Base-by-base conservation (phyloP, 176 grass and related monocot species). In the Oryza coarctata region DNA sequence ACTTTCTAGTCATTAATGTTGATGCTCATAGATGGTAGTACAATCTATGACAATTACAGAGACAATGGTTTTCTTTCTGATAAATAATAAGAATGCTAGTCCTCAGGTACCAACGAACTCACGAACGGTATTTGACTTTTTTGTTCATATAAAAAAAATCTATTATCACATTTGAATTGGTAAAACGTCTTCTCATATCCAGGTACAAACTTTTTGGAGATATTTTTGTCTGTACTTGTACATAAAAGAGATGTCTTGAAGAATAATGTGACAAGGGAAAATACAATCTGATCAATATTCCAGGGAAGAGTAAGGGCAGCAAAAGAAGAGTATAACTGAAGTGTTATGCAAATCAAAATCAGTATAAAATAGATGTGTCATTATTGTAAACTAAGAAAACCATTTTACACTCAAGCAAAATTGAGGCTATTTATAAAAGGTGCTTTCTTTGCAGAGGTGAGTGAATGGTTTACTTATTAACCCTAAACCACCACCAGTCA, bases 371-470 rank as follows among this genome's bases (percentile, higher is more conserved):
- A 50, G 13, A 50, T 50, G 47, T 1, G 47, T 20, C 47, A 6
- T 22, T 52, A 52, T 22, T 5, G 6, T 8, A 52, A 52, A 22
- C 47, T 50, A 45, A 64, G 12, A 35, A 2, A 18, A 23, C 6
- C 20, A 13, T 70, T 68, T 6, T 60, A 33, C 1, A 22, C 34
- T 12, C 12, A 29, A 68, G 34, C 26, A 40, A 33, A 62, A 58
- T n/a, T 27, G 32, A 44, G 41, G 3, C 28, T 62, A 73, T 68
- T n/a, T 78, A 81, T 71, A 67, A 83, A n/a, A 83, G 43, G 65
- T 74, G n/a, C 29, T 55, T 58, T 81, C 79, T 67, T 85, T 82
- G 82, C 38, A 3, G 44, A 83, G 81, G 84, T 71, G 74, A 79
- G 82, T 45, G 82, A 76, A 68, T 20, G 7, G 82, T 62, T 75